Base-by-base conservation (phyloP, 164 flowering plant genomes). In the Chimonanthus salicifolius region DNA sequence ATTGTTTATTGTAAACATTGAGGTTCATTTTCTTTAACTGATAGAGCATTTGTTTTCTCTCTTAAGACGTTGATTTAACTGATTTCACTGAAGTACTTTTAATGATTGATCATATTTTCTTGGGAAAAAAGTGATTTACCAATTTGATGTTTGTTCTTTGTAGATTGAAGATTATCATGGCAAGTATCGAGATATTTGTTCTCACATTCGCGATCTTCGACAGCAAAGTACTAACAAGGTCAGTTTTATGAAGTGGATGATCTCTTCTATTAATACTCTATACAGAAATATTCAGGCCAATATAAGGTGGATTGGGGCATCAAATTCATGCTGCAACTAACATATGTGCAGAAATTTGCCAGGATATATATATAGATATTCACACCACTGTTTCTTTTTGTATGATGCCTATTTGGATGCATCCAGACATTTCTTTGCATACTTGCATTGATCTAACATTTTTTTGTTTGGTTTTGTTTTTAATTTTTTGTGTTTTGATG, bases 161-260 rank as follows among this genome's bases (percentile, higher is more conserved):
- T 78, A 94, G 99, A 80, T 92, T 67, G 87, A 85, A 63, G 84
- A 76, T 44, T 67, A 62, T 70, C 89, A 82, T 58, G 84, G 60
- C 50, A 88, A 81, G 82, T 71, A 73, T 51, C 80, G 77, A 33
- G 91, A 87, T 33, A 75, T 81, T 45, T 44, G 58, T 48, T 47
- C 71, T 69, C 64, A 72, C 46, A 84, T 94, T 33, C 83, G 80
- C 51, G 88, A 87, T 64, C 87, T 91, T 63, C 83, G 74, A 64
- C 86, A 68, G 50, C 81, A 85, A 73, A 85, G 82, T 79, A 82
- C 80, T 21, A 89, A 92, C 85, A 91, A 91, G 99, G 99, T 94
- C 8, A 58, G 76, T 21, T 62, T 16, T 58, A 47, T 47, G 58
- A 46, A 70, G n/a, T n/a, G 13, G 3, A 13, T 44, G 47, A 66